Conservation (phyloP, 2,329 filamentous ascomycete species). For the Penicillium nordicum region DNA sequence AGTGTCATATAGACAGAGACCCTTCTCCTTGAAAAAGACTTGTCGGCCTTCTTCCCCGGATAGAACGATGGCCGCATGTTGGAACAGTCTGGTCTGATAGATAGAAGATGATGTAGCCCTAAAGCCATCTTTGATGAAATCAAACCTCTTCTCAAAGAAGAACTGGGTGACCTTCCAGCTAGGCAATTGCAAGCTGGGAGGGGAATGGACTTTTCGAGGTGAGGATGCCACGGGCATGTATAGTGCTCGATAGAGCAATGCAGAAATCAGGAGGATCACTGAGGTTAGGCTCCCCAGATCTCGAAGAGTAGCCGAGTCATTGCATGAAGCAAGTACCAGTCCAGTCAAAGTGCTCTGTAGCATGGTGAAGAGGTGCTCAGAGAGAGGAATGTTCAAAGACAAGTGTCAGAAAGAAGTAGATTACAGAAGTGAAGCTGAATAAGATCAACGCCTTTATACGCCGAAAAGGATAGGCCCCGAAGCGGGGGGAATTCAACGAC, state of each 20-base stretch:
- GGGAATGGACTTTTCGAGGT: not conserved
- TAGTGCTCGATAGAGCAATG: not conserved
- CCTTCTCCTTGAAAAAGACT: slow-evolving; percentile 4
- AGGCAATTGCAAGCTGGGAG: not conserved
- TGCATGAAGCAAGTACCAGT: not conserved
- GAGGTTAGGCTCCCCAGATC: not conserved
- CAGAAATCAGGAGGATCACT: not conserved
- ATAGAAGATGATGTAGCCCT: not conserved
- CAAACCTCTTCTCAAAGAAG: not conserved
- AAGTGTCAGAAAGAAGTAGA: not conserved
- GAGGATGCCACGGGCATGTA: not conserved
- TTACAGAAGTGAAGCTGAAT: not conserved
- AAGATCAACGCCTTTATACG: not conserved
- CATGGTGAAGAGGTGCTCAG: not conserved
- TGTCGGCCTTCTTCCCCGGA: slow-evolving; percentile 6
- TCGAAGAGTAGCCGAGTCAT: not conserved
- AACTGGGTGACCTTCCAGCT: not conserved
- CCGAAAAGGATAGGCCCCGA: not conserved
- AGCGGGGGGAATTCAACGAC: not conserved
- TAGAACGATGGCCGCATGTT: not conserved
- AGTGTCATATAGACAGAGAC: not conserved
- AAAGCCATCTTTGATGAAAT: not conserved
- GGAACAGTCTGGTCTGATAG: slow-evolving; percentile 2
- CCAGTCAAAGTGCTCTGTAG: not conserved
- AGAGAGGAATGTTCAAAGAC: no score